Conservation (phyloP, 768 basidiomycete species). For the Leccinellum luteum region DNA sequence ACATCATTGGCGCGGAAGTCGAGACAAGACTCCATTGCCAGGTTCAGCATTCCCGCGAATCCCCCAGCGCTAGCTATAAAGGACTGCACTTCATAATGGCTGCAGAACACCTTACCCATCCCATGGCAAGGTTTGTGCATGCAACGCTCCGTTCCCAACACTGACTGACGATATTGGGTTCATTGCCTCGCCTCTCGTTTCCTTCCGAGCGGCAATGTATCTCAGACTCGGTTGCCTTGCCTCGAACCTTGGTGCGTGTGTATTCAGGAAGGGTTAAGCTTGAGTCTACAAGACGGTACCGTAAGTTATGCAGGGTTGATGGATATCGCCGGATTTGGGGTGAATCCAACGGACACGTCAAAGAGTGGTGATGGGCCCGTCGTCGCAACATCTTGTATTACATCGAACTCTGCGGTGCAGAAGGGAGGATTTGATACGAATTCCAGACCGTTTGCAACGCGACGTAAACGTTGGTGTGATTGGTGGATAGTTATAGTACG, state of each 20-base stretch:
- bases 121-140: conserved; percentile 37
- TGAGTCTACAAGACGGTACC: conserved; percentile 15
- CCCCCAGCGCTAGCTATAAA: conserved; percentile 36
- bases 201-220: conserved; percentile 8
- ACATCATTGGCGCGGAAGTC: background rate
- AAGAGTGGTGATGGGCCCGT: too few relatives aligned
- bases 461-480: too few relatives aligned
- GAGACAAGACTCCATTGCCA: background rate
- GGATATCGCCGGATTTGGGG: conserved; percentile 15
- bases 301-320: conserved; percentile 12
- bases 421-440: too few relatives aligned
- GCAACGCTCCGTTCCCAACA: background rate
- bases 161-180: conserved; percentile 13
- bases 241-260: conserved; percentile 24
- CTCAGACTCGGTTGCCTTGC: conserved; percentile 20
- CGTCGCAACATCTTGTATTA: too few relatives aligned
- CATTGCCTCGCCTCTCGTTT: conserved; percentile 19
- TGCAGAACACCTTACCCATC: conserved; percentile 61
- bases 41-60: background rate
- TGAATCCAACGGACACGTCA: conserved; percentile 9
- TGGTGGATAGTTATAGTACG: too few relatives aligned
- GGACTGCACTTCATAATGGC: conserved; percentile 43
- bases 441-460: too few relatives aligned
- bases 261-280: conserved; percentile 10
- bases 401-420: too few relatives aligned